Evolutionary conservation across 2,329 filamentous ascomycete species (phyloP).

Genomic region (Colletotrichum noveboracense): DNA sequence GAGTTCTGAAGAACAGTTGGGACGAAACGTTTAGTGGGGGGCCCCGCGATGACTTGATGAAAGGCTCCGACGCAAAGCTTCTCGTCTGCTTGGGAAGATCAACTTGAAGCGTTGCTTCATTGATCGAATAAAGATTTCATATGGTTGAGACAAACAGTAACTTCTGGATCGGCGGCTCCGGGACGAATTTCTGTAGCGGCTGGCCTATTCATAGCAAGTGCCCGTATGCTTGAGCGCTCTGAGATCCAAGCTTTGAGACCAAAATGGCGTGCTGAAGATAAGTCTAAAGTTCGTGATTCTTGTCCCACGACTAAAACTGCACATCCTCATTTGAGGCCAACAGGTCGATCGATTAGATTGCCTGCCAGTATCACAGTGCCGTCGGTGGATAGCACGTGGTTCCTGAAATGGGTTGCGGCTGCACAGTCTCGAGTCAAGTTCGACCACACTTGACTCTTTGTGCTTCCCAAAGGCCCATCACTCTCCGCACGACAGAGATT

Average conservation of each 20-base stretch:
- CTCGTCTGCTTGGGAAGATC: not conserved
- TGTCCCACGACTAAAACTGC: not conserved
- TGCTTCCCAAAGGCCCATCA: not conserved
- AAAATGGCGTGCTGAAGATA: not conserved
- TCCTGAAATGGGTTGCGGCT: not conserved
- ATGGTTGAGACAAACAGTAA: not conserved
- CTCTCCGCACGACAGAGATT: not conserved
- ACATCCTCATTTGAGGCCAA: not conserved
- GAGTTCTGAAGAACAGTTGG: not conserved
- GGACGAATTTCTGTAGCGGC: not conserved
- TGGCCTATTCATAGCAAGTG: not conserved
- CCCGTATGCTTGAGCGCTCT: not conserved
- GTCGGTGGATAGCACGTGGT: not conserved
- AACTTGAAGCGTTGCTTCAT: not conserved
- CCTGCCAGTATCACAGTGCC: not conserved
- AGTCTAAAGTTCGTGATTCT: not conserved
- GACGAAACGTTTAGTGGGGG: conserved; percentile 7
- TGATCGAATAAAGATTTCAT: not conserved
- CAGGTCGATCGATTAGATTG: not conserved
- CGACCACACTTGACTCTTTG: conserved; percentile 6
- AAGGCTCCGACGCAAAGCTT: not conserved
- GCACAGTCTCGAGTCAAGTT: conserved; percentile 14
- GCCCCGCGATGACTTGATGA: not conserved
- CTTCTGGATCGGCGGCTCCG: not conserved
- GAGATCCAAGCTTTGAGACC: not conserved